Evolutionary conservation across 345 rosid species (phyloP), one percentile per base, ranked within the genome.

Genomic region (Corchorus olitorius): DNA sequence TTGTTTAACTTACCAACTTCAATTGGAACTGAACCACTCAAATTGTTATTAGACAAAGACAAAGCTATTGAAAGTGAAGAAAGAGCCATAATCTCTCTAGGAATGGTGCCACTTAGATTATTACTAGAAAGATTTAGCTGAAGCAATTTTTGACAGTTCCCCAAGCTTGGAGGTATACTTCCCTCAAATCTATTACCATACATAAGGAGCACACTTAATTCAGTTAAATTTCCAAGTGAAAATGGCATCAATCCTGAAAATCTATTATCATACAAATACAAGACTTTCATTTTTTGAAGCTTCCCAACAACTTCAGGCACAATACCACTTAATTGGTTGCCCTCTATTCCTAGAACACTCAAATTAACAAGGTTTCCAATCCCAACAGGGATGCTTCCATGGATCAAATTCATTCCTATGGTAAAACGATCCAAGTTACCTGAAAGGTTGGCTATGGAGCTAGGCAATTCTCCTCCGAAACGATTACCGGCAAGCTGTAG

Each of bases 71-170:
- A 77, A 41, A 83, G 65, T 33, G 86, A 82, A 67, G 84, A 71
- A 69, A 81, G 83, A 15, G 72, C 72, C 16, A 81, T 1, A 33
- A 81, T 61, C 62, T 86, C 69, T 75, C n/a, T 72, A 34, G 88
- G 84, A 74, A 85, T 72, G 72, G 74, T 77, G 54, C 88, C 86
- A 33, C 6, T 81, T 3, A 83, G 83, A 45, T 69, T 50, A 76
- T 86, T 83, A 33, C 64, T 65, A 56, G 86, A 83, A 33, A 83
- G 41, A 60, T 75, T 68, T 6, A 86, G 63, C 33, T n/a, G 34
- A 35, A 12, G 56, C 67, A 86, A 78, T 3, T 69, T 75, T 17
- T 54, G 35, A 37, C 78, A 81, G 27, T 75, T 77, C 16, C 85
- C 85, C 17, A 81, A 75, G 50, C 73, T 83, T 8, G 75, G 27